These are phyloP conservation scores for Dothistroma pini DNA, from an alignment of 2,329 filamentous ascomycete genomes.

Conservation along the genomic window DNA sequence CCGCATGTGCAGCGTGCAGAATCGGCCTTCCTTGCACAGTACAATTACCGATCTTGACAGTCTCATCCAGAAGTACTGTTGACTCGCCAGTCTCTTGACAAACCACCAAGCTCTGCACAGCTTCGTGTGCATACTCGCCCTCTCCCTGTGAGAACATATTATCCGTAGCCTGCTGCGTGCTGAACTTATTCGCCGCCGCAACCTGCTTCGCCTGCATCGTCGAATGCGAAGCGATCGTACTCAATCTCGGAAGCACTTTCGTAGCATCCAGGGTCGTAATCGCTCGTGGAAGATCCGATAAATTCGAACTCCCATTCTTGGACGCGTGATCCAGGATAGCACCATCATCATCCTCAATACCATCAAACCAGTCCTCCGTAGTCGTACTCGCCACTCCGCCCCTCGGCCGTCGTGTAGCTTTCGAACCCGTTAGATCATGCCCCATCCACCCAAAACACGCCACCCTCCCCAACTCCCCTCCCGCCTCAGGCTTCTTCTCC, in stretches of 20 bases:
- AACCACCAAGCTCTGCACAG: conserved; percentile 25
- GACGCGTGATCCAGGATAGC: neutral
- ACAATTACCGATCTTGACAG: conserved; percentile 29
- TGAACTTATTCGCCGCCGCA: conserved; percentile 28
- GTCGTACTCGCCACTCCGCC: conserved; percentile 13
- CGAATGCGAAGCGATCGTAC: conserved; percentile 49
- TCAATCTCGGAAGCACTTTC: conserved; percentile 67
- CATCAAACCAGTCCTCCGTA: conserved; percentile 29
- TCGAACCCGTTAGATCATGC: conserved; percentile 19
- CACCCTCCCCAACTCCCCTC: conserved; percentile 10
- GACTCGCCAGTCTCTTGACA: conserved; percentile 20
- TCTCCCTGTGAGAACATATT: conserved; percentile 23
- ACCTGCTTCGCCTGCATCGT: conserved; percentile 23
- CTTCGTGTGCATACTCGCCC: conserved; percentile 7
- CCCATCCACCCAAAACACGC: conserved; percentile 26
- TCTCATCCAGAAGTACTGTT: conserved; percentile 31
- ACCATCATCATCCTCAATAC: conserved; percentile 12
- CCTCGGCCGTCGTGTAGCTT: conserved; percentile 29
- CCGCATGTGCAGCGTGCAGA: conserved; percentile 67
- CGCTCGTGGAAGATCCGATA: conserved; percentile 58
- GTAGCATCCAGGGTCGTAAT: conserved; percentile 74
- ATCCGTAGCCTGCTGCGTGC: conserved; percentile 26
- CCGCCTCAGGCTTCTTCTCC: conserved; percentile 4
- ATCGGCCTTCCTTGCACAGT: conserved; percentile 16
- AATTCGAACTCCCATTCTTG: neutral